Evolutionary conservation across 805 yeast genomes (phyloP).

Genomic region (Candida glaebosa): DNA sequence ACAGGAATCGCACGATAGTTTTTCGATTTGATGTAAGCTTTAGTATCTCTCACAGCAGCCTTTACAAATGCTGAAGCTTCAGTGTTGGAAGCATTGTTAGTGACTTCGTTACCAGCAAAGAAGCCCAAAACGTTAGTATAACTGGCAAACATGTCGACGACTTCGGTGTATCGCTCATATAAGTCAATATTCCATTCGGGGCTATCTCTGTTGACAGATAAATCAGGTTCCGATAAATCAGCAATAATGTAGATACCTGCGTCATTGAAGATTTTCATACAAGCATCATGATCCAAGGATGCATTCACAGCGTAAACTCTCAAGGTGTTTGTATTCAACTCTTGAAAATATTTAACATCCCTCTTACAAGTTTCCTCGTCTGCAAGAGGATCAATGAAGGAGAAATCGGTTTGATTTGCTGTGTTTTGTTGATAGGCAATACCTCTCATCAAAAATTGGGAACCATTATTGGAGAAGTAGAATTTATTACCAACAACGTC

Average conservation of each 20-base stretch:
- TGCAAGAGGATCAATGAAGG: constrained; percentile 39
- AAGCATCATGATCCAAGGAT: constrained; percentile 59
- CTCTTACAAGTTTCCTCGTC: constrained; percentile 40
- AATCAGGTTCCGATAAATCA: constrained; percentile 74
- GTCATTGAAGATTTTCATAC: constrained; percentile 64
- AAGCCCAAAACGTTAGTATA: constrained; percentile 76
- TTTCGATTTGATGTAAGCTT: constrained; percentile 56
- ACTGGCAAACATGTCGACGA: constrained; percentile 64
- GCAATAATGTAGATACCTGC: constrained; percentile 92
- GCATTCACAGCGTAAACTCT: constrained; percentile 74
- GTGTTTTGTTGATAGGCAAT: constrained; percentile 43
- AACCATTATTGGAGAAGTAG: constrained; percentile 38
- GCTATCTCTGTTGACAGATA: constrained; percentile 55
- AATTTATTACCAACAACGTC: constrained; percentile 44
- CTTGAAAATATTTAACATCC: constrained; percentile 57
- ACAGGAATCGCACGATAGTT: constrained; percentile 71
- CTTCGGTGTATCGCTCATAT: constrained; percentile 63
- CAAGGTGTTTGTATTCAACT: constrained; percentile 62
- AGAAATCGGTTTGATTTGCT: constrained; percentile 19
- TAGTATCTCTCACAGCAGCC: constrained; percentile 79
- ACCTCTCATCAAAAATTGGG: constrained; percentile 43
- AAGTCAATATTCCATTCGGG: constrained; percentile 66
- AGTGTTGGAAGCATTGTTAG: constrained; percentile 63
- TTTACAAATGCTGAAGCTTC: constrained; percentile 78
- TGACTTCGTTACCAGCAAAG: constrained; percentile 85